Evolutionary conservation across 768 basidiomycete species (phyloP), one percentile per base, ranked within the genome.

Genomic region (Saitozyma sp.): DNA sequence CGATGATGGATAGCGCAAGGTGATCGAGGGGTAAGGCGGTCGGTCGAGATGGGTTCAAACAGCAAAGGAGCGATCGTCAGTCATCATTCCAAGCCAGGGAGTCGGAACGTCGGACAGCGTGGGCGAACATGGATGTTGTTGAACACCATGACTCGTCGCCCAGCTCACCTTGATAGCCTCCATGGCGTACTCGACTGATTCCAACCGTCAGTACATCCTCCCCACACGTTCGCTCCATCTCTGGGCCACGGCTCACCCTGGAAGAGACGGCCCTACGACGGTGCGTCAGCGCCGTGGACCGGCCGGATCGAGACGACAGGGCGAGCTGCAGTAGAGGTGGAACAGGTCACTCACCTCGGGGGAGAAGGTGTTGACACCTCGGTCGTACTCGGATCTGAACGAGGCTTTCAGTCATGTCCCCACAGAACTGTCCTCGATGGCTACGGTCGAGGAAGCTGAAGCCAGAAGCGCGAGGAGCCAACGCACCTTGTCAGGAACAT

Each of bases 311-410:
- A 1, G 11, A 0, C 29, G 29, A 5, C 5, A 29, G 5, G 29
- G 29, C 29, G 29, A 29, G 2, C 29, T 29, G 29, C 29, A 29
- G 29, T 29, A 29, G 40, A 38, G 7, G n/a, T 9, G 42, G 37
- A 16, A 4, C 13, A 37, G 3, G 43, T 17, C 39, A 59, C 79
- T 62, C 50, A 79, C 79, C 73, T 80, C 95, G 9, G 95, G 95
- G 16, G 95, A 97, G 84, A 97, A 98, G 68, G 95, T 98, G 83
- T 96, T 97, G 60, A 97, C 93, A 84, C 93, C 94, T 74, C 94
- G 89, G 81, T 97, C 94, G 65, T 79, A 79, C 55, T 79, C 78
- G 50, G 76, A 77, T 68, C 78, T 79, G 57, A 43, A 10, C 10
- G 4, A 8, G 43, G n/a, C n/a, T n/a, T n/a, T 61, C 51, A 61